Evolutionary conservation across 2,329 filamentous ascomycete genomes (phyloP), one percentile per base, ranked within the genome.

Genomic region (Didymella sp.): DNA sequence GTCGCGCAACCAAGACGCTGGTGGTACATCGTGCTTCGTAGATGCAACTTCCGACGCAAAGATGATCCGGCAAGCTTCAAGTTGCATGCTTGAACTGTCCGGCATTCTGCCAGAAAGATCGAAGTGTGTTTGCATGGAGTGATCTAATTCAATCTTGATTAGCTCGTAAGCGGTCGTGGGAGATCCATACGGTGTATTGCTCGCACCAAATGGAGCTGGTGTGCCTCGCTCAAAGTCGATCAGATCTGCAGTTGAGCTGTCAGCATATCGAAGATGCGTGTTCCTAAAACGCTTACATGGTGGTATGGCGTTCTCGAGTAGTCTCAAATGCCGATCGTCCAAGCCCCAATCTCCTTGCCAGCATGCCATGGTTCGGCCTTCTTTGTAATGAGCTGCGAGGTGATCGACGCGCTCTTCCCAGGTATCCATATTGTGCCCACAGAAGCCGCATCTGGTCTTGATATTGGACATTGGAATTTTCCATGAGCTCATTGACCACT

Each of bases 401-500:
- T 72, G 69, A 28, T 71, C 64, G 2, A 59, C 53, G 15, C 69
- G 61, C 17, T 71, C 64, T 11, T 43, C 43, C 69, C 69, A 72
- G 0, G 61, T 66, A 6, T 17, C 52, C 59, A 72, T 65, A 1
- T 47, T 58, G 4, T 58, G 38, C 2, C 50, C 61, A 44, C 68
- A 72, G 25, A 72, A 72, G 4, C 69, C 69, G 42, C 69, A 72
- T 24, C 62, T 51, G 1, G 66, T 62, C 2, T 60, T 55, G 7
- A 71, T 63, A 2, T 63, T 56, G 0, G 65, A 61, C 61, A 63
- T 69, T 13, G 67, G 61, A 7, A 66, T n/a, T 56, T 60, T 70
- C 68, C 69, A 72, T 12, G 52, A 47, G 19, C 58, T 53, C 68
- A 72, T 71, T 35, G 69, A 63, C 76, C 61, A 86, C 13, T 64